Conservation (phyloP, 2,329 filamentous ascomycete genomes). For the Aspergillus sclerotialis region DNA sequence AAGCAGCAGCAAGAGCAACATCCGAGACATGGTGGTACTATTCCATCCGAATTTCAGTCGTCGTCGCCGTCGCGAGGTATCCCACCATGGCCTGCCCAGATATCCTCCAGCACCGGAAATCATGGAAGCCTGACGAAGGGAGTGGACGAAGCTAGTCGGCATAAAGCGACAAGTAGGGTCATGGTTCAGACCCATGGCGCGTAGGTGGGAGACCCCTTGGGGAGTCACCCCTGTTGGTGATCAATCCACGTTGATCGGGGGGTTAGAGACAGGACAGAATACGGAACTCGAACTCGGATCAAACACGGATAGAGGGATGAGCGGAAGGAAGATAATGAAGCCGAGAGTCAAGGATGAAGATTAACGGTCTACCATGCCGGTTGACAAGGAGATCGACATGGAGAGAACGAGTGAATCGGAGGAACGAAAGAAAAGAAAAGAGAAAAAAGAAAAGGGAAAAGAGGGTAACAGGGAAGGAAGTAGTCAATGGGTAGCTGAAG, state of each 20-base stretch:
- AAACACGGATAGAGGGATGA: slow-evolving; percentile 1
- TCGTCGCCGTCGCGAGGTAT: slow-evolving; percentile 16
- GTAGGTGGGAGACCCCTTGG: slow-evolving; percentile 31
- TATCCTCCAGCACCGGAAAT: slow-evolving; percentile 4
- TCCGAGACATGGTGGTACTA: slow-evolving; percentile 10
- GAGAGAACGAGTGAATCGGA: slow-evolving; percentile 3
- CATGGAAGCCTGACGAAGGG: slow-evolving; percentile 7
- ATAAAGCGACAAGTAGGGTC: slow-evolving; percentile 15
- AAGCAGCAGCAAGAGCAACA: slow-evolving; percentile 16
- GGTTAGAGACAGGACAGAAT: slow-evolving; percentile 6
- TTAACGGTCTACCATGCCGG: slow-evolving; percentile 1
- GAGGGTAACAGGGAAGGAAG: slow-evolving; percentile 4
- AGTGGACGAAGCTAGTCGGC: slow-evolving; percentile 4
- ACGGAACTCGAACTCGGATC: background rate
- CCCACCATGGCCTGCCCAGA: slow-evolving; percentile 13
- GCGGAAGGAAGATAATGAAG: slow-evolving; percentile 1
- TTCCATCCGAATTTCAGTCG: slow-evolving; percentile 5
- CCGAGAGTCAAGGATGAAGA: slow-evolving; percentile 2
- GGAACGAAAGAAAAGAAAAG: slow-evolving; percentile 1
- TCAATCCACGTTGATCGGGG: slow-evolving; percentile 31
- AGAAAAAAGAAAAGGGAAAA: slow-evolving; percentile 8
- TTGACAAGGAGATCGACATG: slow-evolving; percentile 6
- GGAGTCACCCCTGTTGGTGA: slow-evolving; percentile 32
- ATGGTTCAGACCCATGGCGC: slow-evolving; percentile 23
- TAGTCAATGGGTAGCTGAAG: slow-evolving; percentile 1